Conservation (phyloP, 1,284 basidiomycete species). For the Apiotrichum montevideense region DNA sequence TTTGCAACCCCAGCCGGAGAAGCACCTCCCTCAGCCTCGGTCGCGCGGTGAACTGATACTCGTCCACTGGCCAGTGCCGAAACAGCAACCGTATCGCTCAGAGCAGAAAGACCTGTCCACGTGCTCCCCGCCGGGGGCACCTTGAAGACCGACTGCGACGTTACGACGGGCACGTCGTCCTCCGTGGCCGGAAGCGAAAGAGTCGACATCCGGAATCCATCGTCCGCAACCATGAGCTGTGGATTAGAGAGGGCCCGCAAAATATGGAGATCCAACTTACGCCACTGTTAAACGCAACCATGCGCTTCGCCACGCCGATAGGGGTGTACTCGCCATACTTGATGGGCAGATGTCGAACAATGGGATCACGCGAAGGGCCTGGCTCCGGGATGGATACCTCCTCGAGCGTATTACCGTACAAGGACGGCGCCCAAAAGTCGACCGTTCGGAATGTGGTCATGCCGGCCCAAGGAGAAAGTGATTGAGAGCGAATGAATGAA, state of each 20-base stretch:
- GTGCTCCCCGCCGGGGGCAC: constrained; percentile 10
- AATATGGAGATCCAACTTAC: neutral
- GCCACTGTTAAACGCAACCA: constrained; percentile 17
- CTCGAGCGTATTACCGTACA: constrained; percentile 42
- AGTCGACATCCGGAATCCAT: constrained; percentile 32
- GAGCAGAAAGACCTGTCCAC: constrained; percentile 14
- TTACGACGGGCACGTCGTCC: constrained; percentile 11
- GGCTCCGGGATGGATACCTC: constrained; percentile 37
- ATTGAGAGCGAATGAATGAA: too few species aligned
- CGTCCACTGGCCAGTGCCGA: constrained; percentile 40
- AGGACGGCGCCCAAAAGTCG: constrained; percentile 41
- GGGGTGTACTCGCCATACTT: constrained; percentile 33
- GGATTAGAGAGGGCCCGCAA: neutral
- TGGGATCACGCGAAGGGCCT: constrained; percentile 25
- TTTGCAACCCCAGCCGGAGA: neutral
- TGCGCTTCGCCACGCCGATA: constrained; percentile 34
- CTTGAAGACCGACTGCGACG: constrained; percentile 5
- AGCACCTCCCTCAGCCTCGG: neutral
- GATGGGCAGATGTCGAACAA: constrained; percentile 39
- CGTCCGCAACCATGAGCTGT: constrained; percentile 35
- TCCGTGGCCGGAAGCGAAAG: constrained; percentile 20
- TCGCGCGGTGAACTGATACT: constrained; percentile 22
- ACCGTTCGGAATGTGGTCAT: constrained; percentile 24
- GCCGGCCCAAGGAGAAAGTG: too few species aligned
- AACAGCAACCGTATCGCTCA: constrained; percentile 26